Evolutionary conservation across 208 protist species (phyloP).

Genomic region (Leishmania turanica): DNA sequence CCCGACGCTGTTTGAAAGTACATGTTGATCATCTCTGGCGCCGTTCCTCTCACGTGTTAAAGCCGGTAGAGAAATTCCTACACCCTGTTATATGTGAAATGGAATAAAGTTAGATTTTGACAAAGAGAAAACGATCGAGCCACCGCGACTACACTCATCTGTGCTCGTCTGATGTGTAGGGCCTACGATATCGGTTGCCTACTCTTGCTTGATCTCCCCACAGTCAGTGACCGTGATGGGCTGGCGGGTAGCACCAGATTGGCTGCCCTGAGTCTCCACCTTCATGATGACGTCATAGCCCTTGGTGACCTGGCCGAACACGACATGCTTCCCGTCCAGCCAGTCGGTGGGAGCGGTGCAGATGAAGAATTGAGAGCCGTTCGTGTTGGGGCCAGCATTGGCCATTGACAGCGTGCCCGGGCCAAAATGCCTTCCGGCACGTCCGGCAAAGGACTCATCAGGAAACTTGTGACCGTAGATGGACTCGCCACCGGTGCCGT

Average conservation of each 20-base stretch:
- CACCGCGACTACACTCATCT: background rate
- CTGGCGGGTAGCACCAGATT: constrained; percentile 68
- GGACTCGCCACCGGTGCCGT: constrained; percentile 93
- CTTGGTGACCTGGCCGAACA: constrained; percentile 94
- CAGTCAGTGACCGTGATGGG: constrained; percentile 75
- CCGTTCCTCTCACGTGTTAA: background rate
- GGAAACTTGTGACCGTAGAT: constrained; percentile 94
- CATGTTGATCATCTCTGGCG: background rate
- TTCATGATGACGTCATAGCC: constrained; percentile 86
- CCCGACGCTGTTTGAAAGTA: background rate
- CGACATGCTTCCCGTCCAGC: constrained; percentile 95
- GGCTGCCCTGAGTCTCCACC: constrained; percentile 75
- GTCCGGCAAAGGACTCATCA: constrained; percentile 93
- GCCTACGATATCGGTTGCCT: background rate
- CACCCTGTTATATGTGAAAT: constrained; percentile 1
- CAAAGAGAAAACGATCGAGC: background rate
- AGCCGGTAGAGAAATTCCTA: constrained; percentile 1
- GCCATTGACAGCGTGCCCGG: constrained; percentile 91
- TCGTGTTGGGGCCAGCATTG: constrained; percentile 94
- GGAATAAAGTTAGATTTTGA: constrained; percentile 4
- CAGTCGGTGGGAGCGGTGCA: constrained; percentile 77
- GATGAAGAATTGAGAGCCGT: constrained; percentile 95
- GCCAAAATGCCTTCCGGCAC: constrained; percentile 73
- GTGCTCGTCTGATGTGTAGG: background rate
- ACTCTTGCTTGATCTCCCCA: constrained; percentile 67